phyloP scores from a whole-genome alignment of 108 stramenopile genomes.

The Pseudonitzschia pungens region DNA sequence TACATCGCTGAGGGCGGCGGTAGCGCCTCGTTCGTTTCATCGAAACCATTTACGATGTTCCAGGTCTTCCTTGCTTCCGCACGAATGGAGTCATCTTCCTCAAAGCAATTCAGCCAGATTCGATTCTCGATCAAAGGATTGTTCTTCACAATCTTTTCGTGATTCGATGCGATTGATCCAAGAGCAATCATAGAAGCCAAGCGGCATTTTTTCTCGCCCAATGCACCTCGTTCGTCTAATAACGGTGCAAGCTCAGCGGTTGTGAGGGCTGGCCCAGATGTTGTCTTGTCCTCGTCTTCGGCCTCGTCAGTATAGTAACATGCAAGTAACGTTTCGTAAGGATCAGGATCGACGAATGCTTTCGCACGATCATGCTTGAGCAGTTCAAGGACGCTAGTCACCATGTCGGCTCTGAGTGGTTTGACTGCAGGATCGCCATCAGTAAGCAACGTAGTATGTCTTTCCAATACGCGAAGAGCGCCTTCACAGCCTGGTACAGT shows the following conservation, averaged over 20 bases:
- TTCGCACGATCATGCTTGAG: conserved; percentile 79
- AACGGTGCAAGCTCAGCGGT: conserved; percentile 78
- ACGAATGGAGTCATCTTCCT: conserved; percentile 53
- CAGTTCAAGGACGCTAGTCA: conserved; percentile 63
- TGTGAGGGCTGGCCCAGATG: conserved; percentile 40
- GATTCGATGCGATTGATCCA: conserved; percentile 51
- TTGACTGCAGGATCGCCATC: conserved; percentile 61
- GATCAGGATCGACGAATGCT: conserved; percentile 78
- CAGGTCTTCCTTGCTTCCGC: conserved; percentile 71
- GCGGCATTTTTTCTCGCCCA: conserved; percentile 69
- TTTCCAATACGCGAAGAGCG: conserved; percentile 67
- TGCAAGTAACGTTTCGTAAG: conserved; percentile 68
- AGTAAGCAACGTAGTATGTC: conserved; percentile 65
- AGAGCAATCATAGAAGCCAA: conserved; percentile 76
- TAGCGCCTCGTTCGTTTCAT: conserved; percentile 28
- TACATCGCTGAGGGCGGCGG: conserved; percentile 78
- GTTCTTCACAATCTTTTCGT: conserved; percentile 62
- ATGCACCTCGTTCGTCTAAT: conserved; percentile 74
- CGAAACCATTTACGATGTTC: conserved; percentile 46
- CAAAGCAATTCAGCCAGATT: conserved; percentile 85
- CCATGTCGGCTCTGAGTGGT: conserved; percentile 75
- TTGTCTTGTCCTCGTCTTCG: no score
- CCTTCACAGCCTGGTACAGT: conserved; percentile 82
- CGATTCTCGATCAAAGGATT: conserved; percentile 86
- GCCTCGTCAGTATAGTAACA: conserved; percentile 60